A percentile compares a stretch with the other conserved stretches of the same genome.
These are phyloP conservation scores for Umbellularia californica DNA, from an alignment of 164 flowering plant genomes.

Conservation along the genomic window DNA sequence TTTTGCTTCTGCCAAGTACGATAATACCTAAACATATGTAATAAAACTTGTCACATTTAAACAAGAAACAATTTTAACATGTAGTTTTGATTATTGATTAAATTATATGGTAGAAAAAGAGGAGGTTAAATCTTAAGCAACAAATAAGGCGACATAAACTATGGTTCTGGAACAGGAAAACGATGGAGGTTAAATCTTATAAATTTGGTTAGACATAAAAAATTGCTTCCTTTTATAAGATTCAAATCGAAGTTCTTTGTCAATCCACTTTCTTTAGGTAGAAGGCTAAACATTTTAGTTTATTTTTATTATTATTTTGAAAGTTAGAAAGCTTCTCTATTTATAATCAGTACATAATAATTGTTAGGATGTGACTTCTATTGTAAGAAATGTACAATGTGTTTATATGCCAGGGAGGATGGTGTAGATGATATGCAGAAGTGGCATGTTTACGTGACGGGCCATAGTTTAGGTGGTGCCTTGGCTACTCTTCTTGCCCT, in stretches of 20 bases:
- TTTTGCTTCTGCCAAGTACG: too few species aligned
- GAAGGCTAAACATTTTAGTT: neutral
- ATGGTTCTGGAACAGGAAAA: too few species aligned
- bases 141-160: too few species aligned
- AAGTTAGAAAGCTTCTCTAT: neutral
- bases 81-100: too few species aligned
- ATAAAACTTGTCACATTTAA: too few species aligned
- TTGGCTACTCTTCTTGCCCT: conserved; percentile 92
- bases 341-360: neutral
- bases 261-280: neutral
- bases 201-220: conserved; percentile 3
- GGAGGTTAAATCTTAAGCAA: too few species aligned
- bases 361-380: neutral
- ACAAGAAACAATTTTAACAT: too few species aligned
- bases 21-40: too few species aligned
- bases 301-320: too few species aligned
- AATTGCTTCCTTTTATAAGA: neutral
- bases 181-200: too few species aligned
- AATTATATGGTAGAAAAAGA: too few species aligned
- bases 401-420: conserved; percentile 50
- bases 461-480: conserved; percentile 98
- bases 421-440: conserved; percentile 30
- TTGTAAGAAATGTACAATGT: neutral
- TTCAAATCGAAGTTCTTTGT: neutral
- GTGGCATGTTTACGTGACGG: conserved; percentile 93